Base-by-base conservation (phyloP, 495 filamentous ascomycete species). In the Cudoniella acicularis region DNA sequence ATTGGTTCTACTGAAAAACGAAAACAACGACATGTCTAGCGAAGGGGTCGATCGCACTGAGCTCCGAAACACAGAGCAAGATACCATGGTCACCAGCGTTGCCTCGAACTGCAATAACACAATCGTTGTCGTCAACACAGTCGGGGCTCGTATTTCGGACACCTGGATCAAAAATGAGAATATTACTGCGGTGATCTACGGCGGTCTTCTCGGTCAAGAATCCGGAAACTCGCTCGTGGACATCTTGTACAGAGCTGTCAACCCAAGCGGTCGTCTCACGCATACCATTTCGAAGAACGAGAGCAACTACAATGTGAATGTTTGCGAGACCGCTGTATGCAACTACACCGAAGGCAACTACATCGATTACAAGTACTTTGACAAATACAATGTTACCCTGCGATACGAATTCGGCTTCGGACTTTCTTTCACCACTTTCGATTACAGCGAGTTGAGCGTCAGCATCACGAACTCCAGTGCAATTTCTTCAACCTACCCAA, bases 341-440 rank as follows among this genome's bases (percentile, higher is more conserved):
- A 77, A 92, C 70, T 96, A 91, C 69, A 78, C 78, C 22, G 91
- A 96, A 64, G 92, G 92, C 41, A 77, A 87, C 26, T 92, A 93
- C 73, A 93, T 96, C 70, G 92, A 97, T 73, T 97, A 97, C 72
- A 88, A 92, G 51, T 75, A 83, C 56, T 88, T 97, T 45, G 92
- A 97, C 77, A 22, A 13, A 10, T 11, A 36, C 8, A 42, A 42
- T 18, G 24, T 54, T 3, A 77, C 83, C 18, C 90, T 92, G 1
- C 84, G 89, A 59, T 97, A 87, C 70, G 90, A 94, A 69, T 97
- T 96, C 61, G 92, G 92, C 13, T 89, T 80, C 54, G 87, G 87
- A 1, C 73, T 89, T 2, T 83, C 80, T 24, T 90, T 87, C 67
- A 87, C 84, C 8, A 83, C 76, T 2, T 89, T 87, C 67, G 62